Evolutionary conservation across 352 stramenopile species (phyloP), one percentile per base, ranked within the genome.

Genomic region (Phytopythium kandeliae): DNA sequence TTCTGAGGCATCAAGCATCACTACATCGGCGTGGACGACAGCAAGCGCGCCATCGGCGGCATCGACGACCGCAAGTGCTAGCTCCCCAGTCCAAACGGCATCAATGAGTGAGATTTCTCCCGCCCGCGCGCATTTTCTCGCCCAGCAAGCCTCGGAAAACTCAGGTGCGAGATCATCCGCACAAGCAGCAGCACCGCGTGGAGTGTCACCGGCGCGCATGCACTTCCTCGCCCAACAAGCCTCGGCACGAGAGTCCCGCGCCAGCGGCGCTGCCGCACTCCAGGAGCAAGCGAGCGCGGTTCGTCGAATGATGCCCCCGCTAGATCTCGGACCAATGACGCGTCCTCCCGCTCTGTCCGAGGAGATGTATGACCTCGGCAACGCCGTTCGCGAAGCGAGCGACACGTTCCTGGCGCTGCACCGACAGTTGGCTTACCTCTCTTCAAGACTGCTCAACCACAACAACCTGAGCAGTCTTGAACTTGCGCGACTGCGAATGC

Each of bases 371-470:
- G 44, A 42, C 12, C 38, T 69, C 15, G 62, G 63, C 1, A 73
- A 71, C 31, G 56, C 56, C 3, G 22, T 72, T 7, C 54, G 57
- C 8, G 59, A 73, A 40, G 65, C 53, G 0, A 52, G 55, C 30
- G 65, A 73, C 40, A 73, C 63, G 16, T 71, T 70, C 42, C 43
- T 74, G 26, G 65, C 63, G 19, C 43, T 74, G 19, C 65, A 74
- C 31, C 63, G 65, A 1, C 63, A 74, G 38, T 47, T 74, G 13
- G 55, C 65, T 41, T 67, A 67, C 30, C 26, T 74, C 4, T 59
- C 58, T 5, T 56, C 55, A 11, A 48, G 59, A 8, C 60, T 72
- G 36, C 37, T 72, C 24, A 41, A 48, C 15, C 59, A 62, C 21
- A 52, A 74, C 51, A 51, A 55, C 8, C 42, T 74, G 33, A 69